A percentile compares a stretch with the other conserved stretches of the same genome.
Conservation (phyloP, 2,329 filamentous ascomycete genomes). For the Keithomyces neogunnii region DNA sequence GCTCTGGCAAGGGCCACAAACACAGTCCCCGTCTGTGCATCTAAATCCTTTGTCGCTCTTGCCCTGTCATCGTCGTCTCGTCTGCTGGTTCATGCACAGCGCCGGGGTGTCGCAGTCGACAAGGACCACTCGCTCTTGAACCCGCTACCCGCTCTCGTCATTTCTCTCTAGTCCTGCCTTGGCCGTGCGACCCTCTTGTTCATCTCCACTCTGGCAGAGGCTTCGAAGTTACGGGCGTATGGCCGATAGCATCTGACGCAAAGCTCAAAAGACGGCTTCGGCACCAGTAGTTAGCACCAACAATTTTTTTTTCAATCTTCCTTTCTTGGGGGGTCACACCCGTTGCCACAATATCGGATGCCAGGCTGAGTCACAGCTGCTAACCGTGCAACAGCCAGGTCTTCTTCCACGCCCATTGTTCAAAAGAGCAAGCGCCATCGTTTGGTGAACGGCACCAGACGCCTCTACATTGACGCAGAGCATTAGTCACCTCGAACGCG, state of each 20-base stretch:
- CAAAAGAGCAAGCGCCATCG: too few relatives aligned
- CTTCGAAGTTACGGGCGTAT: conserved; percentile 10
- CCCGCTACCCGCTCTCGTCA: conserved; percentile 5
- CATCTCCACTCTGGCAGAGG: background rate
- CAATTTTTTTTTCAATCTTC: background rate
- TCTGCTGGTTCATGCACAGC: conserved; percentile 2
- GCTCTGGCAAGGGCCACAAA: too few relatives aligned
- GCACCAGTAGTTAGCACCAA: background rate
- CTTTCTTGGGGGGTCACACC: conserved; percentile 6
- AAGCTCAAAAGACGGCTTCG: conserved; percentile 4
- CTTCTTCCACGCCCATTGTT: background rate
- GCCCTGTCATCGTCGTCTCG: background rate
- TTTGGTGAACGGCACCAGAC: background rate
- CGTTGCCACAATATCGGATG: background rate
- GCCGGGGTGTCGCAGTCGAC: conserved; percentile 1
- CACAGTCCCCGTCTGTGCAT: background rate
- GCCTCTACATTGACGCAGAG: background rate
- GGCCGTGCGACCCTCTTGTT: background rate
- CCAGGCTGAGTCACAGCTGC: conserved; percentile 8
- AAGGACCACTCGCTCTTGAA: conserved; percentile 1
- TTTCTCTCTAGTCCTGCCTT: background rate
- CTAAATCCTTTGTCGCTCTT: background rate
- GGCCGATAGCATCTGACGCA: conserved; percentile 9
- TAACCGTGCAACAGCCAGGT: background rate
- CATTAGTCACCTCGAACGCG: too few relatives aligned